Percentiles rank a stretch among this genome's conserved stretches.
phyloP scores from a whole-genome alignment of 2,329 filamentous ascomycete genomes.

The Phoma herbarum region DNA sequence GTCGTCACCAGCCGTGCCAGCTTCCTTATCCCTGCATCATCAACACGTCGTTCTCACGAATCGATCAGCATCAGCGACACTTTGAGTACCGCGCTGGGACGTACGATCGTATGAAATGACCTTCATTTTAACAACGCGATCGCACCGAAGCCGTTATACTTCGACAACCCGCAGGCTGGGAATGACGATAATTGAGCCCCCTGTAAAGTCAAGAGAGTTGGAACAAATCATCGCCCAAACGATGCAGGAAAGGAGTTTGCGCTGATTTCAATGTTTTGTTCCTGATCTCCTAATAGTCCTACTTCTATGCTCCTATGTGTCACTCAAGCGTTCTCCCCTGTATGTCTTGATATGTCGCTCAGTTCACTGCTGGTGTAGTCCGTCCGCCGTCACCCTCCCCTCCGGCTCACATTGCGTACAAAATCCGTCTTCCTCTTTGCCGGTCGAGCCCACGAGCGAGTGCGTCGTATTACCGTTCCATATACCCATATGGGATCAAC shows the following conservation, averaged over 20 bases:
- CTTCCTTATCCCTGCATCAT: constrained; percentile 7
- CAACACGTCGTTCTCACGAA: not conserved
- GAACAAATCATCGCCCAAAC: too few relatives aligned
- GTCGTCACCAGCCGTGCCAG: constrained; percentile 8
- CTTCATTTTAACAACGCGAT: too few relatives aligned
- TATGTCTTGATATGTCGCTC: not conserved
- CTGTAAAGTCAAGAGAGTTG: too few relatives aligned
- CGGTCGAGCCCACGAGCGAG: not conserved
- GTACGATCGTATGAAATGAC: too few relatives aligned
- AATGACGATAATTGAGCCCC: too few relatives aligned
- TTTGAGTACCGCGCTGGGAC: not conserved
- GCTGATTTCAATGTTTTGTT: too few relatives aligned
- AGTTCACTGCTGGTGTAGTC: too few relatives aligned
- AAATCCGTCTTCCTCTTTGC: not conserved
- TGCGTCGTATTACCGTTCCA: not conserved
- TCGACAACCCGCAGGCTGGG: too few relatives aligned
- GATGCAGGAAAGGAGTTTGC: too few relatives aligned
- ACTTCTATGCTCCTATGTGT: too few relatives aligned
- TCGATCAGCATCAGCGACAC: not conserved
- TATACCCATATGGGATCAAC: not conserved
- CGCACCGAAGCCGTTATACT: too few relatives aligned
- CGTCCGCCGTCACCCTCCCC: not conserved
- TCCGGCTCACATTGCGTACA: not conserved
- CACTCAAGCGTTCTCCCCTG: not conserved
- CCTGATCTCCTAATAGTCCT: too few relatives aligned